Base-by-base conservation (phyloP, 1,139 yeast species). In the Suhomyces bolitotheri region DNA sequence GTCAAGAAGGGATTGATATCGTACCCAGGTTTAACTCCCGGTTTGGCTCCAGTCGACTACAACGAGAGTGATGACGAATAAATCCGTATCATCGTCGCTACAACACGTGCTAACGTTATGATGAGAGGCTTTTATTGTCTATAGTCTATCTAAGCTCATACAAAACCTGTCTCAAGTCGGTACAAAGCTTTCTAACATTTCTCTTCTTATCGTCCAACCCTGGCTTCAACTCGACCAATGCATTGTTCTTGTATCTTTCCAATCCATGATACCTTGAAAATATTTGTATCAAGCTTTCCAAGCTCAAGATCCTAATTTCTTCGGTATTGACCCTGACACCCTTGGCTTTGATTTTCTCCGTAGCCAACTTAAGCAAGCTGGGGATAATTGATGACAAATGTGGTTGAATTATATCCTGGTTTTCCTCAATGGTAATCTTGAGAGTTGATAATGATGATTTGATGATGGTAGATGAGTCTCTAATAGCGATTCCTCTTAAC, bases 21-120 rank as follows among this genome's bases (percentile, higher is more conserved):
- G 8, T 73, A 72, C 48, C 81, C 88, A 30, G 95, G 95, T 10
- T 69, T 88, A 39, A 88, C 96, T 0, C 96, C 96, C 1, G 96
- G 96, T 36, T 72, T 88, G 58, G 96, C 96, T 0, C 96, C 95
- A 11, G 94, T 87, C 14, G 95, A 82, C 33, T 73, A 65, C 25
- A 71, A 73, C 39, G 78, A 73, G 38, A 60, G 66, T 7, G 74
- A 68, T 33, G 66, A 64, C 13, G 72, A 68, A 34, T 59, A 53
- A 11, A 16, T 8, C n/a, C 10, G 10, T 24, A n/a, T n/a, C n/a
- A 22, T 10, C 13, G 13, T 25, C 6, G 10, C 7, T 7, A 12
- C 6, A 11, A 13, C 16, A 13, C 8, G 7, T 25, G 13, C 17
- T n/a, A n/a, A n/a, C n/a, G n/a, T n/a, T n/a, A n/a, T n/a, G n/a